phyloP scores from a whole-genome alignment of 2,329 filamentous ascomycete genomes.

The Bipolaris cookei region DNA sequence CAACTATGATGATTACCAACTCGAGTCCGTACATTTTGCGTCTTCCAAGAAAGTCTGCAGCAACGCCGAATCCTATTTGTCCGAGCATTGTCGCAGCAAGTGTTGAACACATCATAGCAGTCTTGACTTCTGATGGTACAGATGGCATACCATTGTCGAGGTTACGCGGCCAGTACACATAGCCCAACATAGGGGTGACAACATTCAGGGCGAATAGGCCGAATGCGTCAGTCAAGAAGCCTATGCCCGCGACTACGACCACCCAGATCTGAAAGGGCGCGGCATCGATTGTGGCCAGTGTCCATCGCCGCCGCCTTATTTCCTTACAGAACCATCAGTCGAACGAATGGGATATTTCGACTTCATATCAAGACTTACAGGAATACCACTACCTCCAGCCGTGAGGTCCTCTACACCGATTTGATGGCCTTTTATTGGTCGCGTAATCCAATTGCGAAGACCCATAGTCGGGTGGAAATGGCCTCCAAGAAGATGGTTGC shows the following conservation, averaged over 20 bases:
- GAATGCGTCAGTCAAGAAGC: conserved; percentile 51
- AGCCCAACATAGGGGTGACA: conserved; percentile 50
- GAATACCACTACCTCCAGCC: conserved; percentile 40
- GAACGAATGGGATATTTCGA: not conserved
- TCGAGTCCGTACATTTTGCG: conserved; percentile 52
- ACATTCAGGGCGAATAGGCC: conserved; percentile 51
- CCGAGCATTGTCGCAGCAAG: conserved; percentile 50
- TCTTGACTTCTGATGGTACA: conserved; percentile 40
- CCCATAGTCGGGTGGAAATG: conserved; percentile 25
- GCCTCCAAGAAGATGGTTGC: not conserved
- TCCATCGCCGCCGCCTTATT: conserved; percentile 40
- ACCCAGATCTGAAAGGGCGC: conserved; percentile 46
- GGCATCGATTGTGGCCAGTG: conserved; percentile 43
- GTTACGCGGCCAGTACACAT: conserved; percentile 47
- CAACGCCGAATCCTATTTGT: conserved; percentile 48
- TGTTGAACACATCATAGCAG: conserved; percentile 49
- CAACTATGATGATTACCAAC: conserved; percentile 51
- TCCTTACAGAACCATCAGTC: conserved; percentile 15
- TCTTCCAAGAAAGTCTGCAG: conserved; percentile 48
- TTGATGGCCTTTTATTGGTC: conserved; percentile 39
- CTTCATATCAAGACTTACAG: conserved; percentile 24
- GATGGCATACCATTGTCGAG: conserved; percentile 29
- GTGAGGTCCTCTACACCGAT: conserved; percentile 43
- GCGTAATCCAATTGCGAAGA: conserved; percentile 40
- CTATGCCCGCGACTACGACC: conserved; percentile 49